These are phyloP conservation scores for peach (Prunus persica) DNA, from an alignment of 306 rosid genomes.

Conservation along the genomic window DNA sequence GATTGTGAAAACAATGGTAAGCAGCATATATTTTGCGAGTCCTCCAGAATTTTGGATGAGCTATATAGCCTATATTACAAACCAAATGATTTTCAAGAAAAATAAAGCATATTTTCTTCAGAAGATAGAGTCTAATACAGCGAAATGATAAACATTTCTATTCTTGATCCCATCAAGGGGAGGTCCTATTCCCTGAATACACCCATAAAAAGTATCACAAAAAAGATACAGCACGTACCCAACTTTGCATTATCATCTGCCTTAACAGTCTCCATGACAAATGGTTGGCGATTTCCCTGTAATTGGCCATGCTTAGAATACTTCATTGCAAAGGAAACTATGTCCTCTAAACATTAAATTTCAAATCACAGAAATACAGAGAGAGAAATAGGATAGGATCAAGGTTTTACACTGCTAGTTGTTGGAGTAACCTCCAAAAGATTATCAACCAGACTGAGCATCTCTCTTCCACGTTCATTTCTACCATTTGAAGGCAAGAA, in stretches of 20 bases:
- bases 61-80: background rate
- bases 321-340: background rate
- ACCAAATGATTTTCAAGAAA: background rate
- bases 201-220: conserved; percentile 1
- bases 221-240: conserved; percentile 44
- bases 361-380: background rate
- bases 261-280: conserved; percentile 90
- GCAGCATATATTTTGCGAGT: background rate
- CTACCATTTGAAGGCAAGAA: conserved; percentile 41
- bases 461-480: conserved; percentile 92
- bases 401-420: conserved; percentile 51
- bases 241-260: conserved; percentile 91
- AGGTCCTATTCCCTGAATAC: background rate
- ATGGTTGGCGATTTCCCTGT: conserved; percentile 83
- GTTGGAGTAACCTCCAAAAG: conserved; percentile 70
- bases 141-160: too few relatives aligned
- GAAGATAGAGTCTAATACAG: background rate
- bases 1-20: background rate
- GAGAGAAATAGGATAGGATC: conserved; percentile 20
- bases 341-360: background rate
- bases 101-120: background rate
- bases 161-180: background rate
- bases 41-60: background rate
- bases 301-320: conserved; percentile 3
- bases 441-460: conserved; percentile 70